Evolutionary conservation across 805 yeast species (phyloP).

Genomic region (Lipomyces orientalis): DNA sequence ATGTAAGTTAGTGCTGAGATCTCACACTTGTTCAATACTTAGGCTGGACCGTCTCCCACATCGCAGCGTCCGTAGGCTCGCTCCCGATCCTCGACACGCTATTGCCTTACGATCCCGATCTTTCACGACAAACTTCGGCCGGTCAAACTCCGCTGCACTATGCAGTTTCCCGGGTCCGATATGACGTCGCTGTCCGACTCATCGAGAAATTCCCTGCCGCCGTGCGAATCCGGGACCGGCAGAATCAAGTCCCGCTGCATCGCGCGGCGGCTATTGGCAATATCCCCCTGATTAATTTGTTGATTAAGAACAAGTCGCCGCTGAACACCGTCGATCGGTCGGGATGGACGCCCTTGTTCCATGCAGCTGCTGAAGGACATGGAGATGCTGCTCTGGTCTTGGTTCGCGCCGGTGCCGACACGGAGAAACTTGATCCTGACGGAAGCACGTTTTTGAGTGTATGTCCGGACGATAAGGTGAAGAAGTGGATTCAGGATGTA

Average conservation of each 20-base stretch:
- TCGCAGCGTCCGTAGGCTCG: slow-evolving; percentile 78
- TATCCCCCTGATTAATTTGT: slow-evolving; percentile 57
- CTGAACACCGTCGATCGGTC: slow-evolving; percentile 69
- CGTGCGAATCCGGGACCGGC: slow-evolving; percentile 68
- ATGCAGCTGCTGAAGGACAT: slow-evolving; percentile 88
- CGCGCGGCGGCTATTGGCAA: slow-evolving; percentile 85
- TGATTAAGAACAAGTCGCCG: slow-evolving; percentile 62
- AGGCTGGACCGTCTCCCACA: slow-evolving; percentile 86
- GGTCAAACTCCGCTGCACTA: slow-evolving; percentile 79
- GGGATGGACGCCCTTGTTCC: slow-evolving; percentile 89
- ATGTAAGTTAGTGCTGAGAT: not conserved
- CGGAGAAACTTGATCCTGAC: slow-evolving; percentile 52
- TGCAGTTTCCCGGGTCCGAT: slow-evolving; percentile 73
- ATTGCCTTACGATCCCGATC: slow-evolving; percentile 60
- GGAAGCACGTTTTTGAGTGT: slow-evolving; percentile 63
- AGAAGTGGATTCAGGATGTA: slow-evolving; percentile 42
- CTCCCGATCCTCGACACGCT: slow-evolving; percentile 57
- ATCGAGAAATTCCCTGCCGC: slow-evolving; percentile 61
- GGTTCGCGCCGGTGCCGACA: slow-evolving; percentile 71
- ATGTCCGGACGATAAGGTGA: slow-evolving; percentile 60
- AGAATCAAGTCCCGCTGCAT: slow-evolving; percentile 71
- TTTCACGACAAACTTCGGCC: slow-evolving; percentile 63
- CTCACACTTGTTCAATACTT: not conserved
- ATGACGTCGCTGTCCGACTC: slow-evolving; percentile 59
- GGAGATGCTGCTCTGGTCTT: slow-evolving; percentile 73